phyloP scores from a whole-genome alignment of 495 filamentous ascomycete genomes.

The Lineolata rhizophorae region DNA sequence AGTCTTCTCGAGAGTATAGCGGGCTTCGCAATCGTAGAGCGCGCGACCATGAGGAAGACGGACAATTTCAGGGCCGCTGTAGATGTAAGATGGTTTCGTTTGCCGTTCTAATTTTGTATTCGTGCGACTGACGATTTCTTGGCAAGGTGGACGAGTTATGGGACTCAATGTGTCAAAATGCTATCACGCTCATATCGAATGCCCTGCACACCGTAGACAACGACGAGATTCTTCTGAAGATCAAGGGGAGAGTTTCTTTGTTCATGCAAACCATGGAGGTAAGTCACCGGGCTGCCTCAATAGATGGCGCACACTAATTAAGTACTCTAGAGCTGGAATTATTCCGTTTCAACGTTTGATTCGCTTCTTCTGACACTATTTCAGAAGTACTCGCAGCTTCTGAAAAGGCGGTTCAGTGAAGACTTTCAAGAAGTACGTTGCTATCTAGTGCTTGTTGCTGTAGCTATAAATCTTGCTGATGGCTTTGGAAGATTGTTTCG shows the following conservation, averaged over 20 bases:
- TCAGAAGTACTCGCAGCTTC: constrained; percentile 76
- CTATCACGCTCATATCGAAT: constrained; percentile 56
- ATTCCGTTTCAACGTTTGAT: constrained; percentile 61
- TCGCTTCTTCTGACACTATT: constrained; percentile 69
- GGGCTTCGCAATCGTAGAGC: constrained; percentile 92
- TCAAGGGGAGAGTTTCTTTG: constrained; percentile 74
- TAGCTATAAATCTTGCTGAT: constrained; percentile 1
- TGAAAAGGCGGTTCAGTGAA: constrained; percentile 74
- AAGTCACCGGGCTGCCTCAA: constrained; percentile 7
- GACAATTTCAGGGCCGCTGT: constrained; percentile 59
- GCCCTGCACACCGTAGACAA: constrained; percentile 57
- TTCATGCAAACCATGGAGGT: constrained; percentile 98
- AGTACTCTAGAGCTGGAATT: constrained; percentile 40
- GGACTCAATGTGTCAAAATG: constrained; percentile 90
- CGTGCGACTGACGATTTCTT: background rate
- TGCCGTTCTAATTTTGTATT: background rate
- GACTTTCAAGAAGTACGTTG: constrained; percentile 66
- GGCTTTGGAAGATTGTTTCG: constrained; percentile 47
- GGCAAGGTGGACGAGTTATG: constrained; percentile 78
- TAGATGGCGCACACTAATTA: background rate
- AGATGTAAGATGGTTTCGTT: constrained; percentile 36
- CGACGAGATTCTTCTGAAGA: constrained; percentile 67
- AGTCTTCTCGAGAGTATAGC: constrained; percentile 80
- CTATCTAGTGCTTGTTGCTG: background rate
- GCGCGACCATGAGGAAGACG: constrained; percentile 70